A percentile compares a stretch with the other conserved stretches of the same genome.
These are phyloP conservation scores for Phyllostachys edulis DNA, from an alignment of 176 grass and related monocot genomes.

Conservation along the genomic window DNA sequence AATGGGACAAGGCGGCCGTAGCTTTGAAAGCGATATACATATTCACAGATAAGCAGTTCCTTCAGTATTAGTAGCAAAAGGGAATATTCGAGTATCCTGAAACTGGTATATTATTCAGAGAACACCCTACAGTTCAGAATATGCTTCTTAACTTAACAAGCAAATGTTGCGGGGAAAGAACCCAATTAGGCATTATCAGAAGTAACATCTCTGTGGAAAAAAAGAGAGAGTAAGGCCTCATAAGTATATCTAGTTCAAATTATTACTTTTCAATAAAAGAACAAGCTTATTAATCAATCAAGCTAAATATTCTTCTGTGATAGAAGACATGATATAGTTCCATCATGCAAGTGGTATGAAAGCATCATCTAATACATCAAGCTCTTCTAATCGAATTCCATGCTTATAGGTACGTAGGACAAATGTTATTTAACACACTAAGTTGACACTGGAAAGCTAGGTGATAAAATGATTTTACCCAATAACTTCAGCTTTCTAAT, in stretches of 20 bases:
- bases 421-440: background rate
- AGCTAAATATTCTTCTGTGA: background rate
- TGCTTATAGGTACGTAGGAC: background rate
- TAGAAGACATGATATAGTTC: conserved; percentile 4
- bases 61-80: background rate
- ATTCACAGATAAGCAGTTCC: background rate
- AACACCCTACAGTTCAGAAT: background rate
- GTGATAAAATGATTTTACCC: background rate
- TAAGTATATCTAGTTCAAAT: background rate
- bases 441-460: background rate
- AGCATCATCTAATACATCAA: background rate
- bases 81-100: background rate
- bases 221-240: background rate
- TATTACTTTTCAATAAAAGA: background rate
- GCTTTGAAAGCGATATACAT: background rate
- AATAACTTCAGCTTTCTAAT: background rate
- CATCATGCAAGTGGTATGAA: background rate
- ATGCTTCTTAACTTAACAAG: background rate
- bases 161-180: background rate
- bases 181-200: background rate
- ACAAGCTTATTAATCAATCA: conserved; percentile 3
- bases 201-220: background rate
- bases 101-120: background rate
- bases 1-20: background rate
- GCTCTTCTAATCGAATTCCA: background rate